phyloP scores from a whole-genome alignment of 441 rosid genomes.

The Isatis lusitanica region DNA sequence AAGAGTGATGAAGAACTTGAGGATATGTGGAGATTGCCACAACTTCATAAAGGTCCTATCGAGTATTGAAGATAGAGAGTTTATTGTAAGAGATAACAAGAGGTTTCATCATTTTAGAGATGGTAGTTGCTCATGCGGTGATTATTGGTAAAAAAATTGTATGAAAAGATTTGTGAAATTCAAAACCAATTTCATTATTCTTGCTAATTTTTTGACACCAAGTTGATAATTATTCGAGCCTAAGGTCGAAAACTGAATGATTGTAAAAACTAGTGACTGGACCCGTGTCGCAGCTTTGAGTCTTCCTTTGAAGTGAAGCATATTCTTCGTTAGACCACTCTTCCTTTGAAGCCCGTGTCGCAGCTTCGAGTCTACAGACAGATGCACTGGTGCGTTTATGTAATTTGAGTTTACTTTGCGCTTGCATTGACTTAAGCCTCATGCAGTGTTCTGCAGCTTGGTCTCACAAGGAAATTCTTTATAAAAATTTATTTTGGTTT shows the following conservation, averaged over 20 bases:
- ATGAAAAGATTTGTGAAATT: not conserved
- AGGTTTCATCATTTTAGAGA: conserved; percentile 70
- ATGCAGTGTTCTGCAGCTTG: not conserved
- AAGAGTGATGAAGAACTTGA: conserved; percentile 57
- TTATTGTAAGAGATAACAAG: conserved; percentile 56
- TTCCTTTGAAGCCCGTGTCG: not conserved
- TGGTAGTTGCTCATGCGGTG: conserved; percentile 60
- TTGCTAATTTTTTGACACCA: not conserved
- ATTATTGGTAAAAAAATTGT: conserved; percentile 48
- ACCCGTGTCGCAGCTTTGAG: too few relatives aligned
- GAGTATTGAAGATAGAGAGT: conserved; percentile 51
- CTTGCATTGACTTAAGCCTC: not conserved
- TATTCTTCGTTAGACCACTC: not conserved
- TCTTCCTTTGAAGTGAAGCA: too few relatives aligned
- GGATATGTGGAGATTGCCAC: conserved; percentile 67
- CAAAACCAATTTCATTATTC: not conserved
- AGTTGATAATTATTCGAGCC: not conserved
- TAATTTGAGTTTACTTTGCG: not conserved
- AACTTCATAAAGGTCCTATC: conserved; percentile 55
- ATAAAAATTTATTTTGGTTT: not conserved
- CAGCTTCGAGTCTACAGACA: not conserved
- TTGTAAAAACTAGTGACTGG: too few relatives aligned
- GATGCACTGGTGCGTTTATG: conserved; percentile 15
- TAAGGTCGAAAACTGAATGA: too few relatives aligned
- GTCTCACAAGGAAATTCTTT: not conserved